Base-by-base conservation (phyloP, 306 rosid genomes). In the Elaeagnus macrophylla region DNA sequence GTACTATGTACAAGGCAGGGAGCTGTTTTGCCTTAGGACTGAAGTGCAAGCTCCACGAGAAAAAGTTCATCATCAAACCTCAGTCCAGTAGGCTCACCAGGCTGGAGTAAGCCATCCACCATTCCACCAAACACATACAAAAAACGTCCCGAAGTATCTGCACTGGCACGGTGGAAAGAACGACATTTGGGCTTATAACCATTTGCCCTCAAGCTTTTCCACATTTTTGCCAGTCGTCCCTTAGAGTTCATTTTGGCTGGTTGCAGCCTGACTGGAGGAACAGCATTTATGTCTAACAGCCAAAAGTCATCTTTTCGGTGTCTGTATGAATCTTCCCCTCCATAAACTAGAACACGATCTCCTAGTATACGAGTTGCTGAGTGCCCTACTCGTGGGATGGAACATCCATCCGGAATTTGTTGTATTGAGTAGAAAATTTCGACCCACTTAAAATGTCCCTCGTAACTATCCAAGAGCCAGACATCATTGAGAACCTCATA, bases 361-460 rank as follows among this genome's bases (percentile, higher is more conserved):
- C 97, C 97, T 56, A 90, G 69, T 66, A 83, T 78, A 68, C 73
- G 64, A 19, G 93, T 86, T 25, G 95, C 95, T 5, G 88, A 81
- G 74, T 88, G 96, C 47, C 96, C 96, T 52, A 88, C 96, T 72
- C 96, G 71, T 0, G 90, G 81, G 39, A 90, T 90, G 52, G 95
- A 83, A 70, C 54, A 79, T 68, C 94, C 88, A 62, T 70, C 65
- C 7, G 85, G 80, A 69, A 84, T 66, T 68, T 67, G 72, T 50
- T 67, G 85, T 16, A 72, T 56, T 56, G 85, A 90, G 37, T 79
- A 83, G 6, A 57, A 67, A 53, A 86, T 62, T 51, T 83, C 88
- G 44, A 79, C 67, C 97, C 97, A 90, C 59, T 59, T 69, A 13
- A 59, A 60, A 37, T 44, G 66, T 36, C 62, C 83, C 14, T 74